These are phyloP conservation scores for Leptomonas pyrrhocoris DNA, from an alignment of 208 protist genomes.

Conservation along the genomic window DNA sequence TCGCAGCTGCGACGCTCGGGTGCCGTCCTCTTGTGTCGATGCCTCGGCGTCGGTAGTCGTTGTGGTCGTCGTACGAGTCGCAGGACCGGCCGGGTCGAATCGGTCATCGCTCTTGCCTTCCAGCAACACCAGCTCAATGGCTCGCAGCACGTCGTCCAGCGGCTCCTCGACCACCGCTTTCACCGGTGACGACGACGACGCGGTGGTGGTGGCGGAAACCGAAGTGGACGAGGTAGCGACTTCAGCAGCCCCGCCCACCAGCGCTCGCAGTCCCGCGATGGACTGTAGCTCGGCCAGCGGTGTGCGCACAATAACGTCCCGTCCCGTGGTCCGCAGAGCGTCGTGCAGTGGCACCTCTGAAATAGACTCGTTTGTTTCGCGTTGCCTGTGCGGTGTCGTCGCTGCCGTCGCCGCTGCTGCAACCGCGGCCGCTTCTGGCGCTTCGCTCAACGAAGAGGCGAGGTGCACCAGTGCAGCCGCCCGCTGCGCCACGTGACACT, in stretches of 20 bases:
- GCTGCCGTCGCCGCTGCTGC: neutral
- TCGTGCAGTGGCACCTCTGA: slow-evolving; percentile 12
- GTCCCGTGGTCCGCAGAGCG: slow-evolving; percentile 3
- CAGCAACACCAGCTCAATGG: slow-evolving; percentile 50
- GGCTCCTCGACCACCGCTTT: slow-evolving; percentile 23
- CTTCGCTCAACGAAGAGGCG: neutral
- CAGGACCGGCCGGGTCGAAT: slow-evolving; percentile 20
- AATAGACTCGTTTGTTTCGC: too few relatives aligned
- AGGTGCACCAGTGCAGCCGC: slow-evolving; percentile 40
- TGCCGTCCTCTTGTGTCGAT: neutral
- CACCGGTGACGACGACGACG: neutral
- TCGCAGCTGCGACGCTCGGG: neutral
- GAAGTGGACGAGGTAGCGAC: too few relatives aligned
- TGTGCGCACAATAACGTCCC: slow-evolving; percentile 32
- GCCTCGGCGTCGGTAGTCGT: neutral
- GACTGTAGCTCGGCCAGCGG: slow-evolving; percentile 25
- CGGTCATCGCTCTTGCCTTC: slow-evolving; percentile 37
- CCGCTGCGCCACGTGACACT: slow-evolving; percentile 47
- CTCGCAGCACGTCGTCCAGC: slow-evolving; percentile 41
- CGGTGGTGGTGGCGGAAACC: too few relatives aligned
- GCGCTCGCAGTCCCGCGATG: slow-evolving; percentile 19
- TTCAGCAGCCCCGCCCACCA: slow-evolving; percentile 3
- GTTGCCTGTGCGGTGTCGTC: too few relatives aligned
- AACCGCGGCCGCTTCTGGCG: neutral
- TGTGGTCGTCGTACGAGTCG: too few relatives aligned